Evolutionary conservation across 1,284 basidiomycete genomes (phyloP).

Genomic region (Boletus sp.): DNA sequence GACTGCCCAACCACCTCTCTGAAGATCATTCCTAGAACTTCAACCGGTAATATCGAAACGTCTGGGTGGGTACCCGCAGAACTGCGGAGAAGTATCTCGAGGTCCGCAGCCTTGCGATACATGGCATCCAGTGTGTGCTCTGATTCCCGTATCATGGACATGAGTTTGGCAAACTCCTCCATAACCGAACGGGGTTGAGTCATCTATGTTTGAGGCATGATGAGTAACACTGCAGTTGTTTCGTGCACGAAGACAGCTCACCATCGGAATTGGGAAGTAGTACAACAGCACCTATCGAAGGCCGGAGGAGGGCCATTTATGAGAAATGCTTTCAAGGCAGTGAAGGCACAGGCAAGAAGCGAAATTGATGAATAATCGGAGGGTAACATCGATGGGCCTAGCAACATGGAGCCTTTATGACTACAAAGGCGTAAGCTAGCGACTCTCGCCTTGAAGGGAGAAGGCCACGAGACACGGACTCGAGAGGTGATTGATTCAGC

Average conservation of each 20-base stretch:
- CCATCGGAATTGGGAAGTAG: conserved; percentile 1
- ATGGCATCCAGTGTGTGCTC: conserved; percentile 20
- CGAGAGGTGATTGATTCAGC: background rate
- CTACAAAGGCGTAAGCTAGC: background rate
- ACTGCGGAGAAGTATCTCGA: conserved; percentile 13
- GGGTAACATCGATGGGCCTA: background rate
- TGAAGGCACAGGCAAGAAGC: conserved; percentile 9
- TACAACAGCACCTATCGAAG: background rate
- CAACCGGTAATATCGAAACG: conserved; percentile 23
- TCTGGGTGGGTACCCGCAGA: background rate
- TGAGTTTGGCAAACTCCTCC: conserved; percentile 18
- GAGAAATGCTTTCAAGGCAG: conserved; percentile 7
- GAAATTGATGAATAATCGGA: conserved; percentile 7
- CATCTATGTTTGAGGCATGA: conserved; percentile 7
- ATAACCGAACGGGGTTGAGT: conserved; percentile 2
- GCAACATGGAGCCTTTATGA: background rate
- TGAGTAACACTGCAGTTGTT: background rate
- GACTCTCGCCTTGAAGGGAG: background rate
- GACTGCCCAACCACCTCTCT: conserved; percentile 16
- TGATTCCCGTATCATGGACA: conserved; percentile 24
- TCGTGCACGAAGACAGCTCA: conserved; percentile 10
- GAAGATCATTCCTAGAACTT: conserved; percentile 28
- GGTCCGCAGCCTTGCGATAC: conserved; percentile 16
- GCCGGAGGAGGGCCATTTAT: conserved; percentile 17
- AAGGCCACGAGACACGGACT: background rate